These are phyloP conservation scores for Fusarium guadeloupense DNA, from an alignment of 2,329 filamentous ascomycete genomes.

Conservation along the genomic window DNA sequence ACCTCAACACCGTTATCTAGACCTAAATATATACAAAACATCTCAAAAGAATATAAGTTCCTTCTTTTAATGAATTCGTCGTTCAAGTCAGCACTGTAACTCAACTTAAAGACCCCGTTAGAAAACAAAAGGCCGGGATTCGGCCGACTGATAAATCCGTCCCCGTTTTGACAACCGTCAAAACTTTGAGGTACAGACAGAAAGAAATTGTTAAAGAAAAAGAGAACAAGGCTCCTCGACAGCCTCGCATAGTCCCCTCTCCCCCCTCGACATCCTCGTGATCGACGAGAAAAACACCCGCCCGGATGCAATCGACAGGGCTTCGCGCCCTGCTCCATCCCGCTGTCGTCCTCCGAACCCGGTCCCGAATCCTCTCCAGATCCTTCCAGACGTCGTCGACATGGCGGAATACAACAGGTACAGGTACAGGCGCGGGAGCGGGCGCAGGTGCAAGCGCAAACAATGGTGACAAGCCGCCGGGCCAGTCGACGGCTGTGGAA, in stretches of 20 bases:
- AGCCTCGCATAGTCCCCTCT: slow-evolving; percentile 13
- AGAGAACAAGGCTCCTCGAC: slow-evolving; percentile 25
- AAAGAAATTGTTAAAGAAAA: slow-evolving; percentile 33
- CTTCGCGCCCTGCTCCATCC: slow-evolving; percentile 44
- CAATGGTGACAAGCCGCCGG: slow-evolving; percentile 43
- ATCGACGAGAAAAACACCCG: slow-evolving; percentile 37
- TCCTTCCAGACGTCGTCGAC: slow-evolving; percentile 35
- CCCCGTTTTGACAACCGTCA: slow-evolving; percentile 14
- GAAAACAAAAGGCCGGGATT: slow-evolving; percentile 11
- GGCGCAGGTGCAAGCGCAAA: slow-evolving; percentile 27
- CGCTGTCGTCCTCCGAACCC: slow-evolving; percentile 37
- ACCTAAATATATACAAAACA: neutral
- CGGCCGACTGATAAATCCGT: slow-evolving; percentile 20
- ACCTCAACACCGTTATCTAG: neutral
- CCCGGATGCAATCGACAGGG: slow-evolving; percentile 47
- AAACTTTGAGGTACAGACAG: slow-evolving; percentile 16
- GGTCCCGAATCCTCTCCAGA: slow-evolving; percentile 30
- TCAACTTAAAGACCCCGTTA: neutral
- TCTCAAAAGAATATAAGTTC: neutral
- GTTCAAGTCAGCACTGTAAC: neutral
- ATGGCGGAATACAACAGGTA: slow-evolving; percentile 34
- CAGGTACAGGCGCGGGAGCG: too few species aligned
- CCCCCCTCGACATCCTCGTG: too few species aligned
- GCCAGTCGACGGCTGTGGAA: slow-evolving; percentile 40
- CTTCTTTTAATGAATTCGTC: neutral